Evolutionary conservation across 768 basidiomycete genomes (phyloP).

Genomic region (Boletus sp.): DNA sequence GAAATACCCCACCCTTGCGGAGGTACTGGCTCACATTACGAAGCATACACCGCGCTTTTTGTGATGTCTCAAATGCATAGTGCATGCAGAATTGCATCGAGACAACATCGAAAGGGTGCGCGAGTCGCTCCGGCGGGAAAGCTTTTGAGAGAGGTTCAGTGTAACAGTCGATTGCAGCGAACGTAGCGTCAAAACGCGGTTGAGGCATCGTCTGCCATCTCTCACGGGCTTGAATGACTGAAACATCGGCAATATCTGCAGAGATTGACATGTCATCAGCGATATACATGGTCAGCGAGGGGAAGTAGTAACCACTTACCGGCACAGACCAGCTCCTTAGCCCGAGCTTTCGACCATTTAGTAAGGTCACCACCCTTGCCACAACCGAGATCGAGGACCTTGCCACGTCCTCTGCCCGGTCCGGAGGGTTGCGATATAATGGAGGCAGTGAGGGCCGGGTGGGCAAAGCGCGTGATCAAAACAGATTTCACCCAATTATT

Average conservation of each 20-base stretch:
- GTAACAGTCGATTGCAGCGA: slow-evolving; percentile 89
- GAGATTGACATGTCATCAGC: not conserved
- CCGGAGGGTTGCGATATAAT: slow-evolving; percentile 23
- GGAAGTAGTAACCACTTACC: slow-evolving; percentile 47
- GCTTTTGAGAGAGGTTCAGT: slow-evolving; percentile 63
- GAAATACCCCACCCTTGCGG: slow-evolving; percentile 81
- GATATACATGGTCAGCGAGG: not conserved
- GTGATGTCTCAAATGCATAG: slow-evolving; percentile 92
- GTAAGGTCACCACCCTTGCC: slow-evolving; percentile 98
- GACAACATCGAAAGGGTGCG: slow-evolving; percentile 84
- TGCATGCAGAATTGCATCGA: slow-evolving; percentile 99
- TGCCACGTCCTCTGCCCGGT: slow-evolving; percentile 45
- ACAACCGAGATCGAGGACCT: slow-evolving; percentile 94
- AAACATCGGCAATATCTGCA: slow-evolving; percentile 84
- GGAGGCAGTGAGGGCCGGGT: slow-evolving; percentile 56
- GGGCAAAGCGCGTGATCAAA: slow-evolving; percentile 85
- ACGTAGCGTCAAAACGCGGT: slow-evolving; percentile 70
- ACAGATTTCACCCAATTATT: slow-evolving; percentile 99
- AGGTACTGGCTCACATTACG: slow-evolving; percentile 82
- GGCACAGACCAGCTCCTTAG: slow-evolving; percentile 74
- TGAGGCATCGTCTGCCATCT: slow-evolving; percentile 56
- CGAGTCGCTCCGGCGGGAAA: slow-evolving; percentile 60
- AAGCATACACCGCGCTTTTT: slow-evolving; percentile 89
- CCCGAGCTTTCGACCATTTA: slow-evolving; percentile 89
- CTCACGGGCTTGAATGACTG: slow-evolving; percentile 80